A percentile compares a stretch with the other conserved stretches of the same genome.
Evolutionary conservation across 2,329 filamentous ascomycete genomes (phyloP).

Genomic region (Colletotrichum acutatum): DNA sequence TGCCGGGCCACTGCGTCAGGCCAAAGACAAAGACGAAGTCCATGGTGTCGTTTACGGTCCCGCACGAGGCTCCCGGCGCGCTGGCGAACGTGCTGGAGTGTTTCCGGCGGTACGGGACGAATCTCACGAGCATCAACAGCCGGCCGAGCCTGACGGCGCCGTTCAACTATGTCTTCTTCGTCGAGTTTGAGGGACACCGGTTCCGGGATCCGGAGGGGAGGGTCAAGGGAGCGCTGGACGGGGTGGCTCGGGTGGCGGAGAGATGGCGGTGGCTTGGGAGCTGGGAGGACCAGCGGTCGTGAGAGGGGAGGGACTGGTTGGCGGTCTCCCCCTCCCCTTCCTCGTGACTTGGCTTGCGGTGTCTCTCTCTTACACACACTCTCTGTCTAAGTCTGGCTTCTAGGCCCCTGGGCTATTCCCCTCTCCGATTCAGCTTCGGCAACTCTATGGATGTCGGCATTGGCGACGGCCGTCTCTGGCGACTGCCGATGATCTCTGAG

Average conservation of each 20-base stretch:
- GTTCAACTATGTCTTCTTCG: slow-evolving; percentile 96
- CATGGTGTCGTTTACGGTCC: slow-evolving; percentile 84
- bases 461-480: background rate
- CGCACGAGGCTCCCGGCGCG: slow-evolving; percentile 82
- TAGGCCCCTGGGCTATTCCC: background rate
- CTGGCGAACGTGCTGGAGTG: slow-evolving; percentile 83
- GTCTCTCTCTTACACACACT: background rate
- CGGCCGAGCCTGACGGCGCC: slow-evolving; percentile 78
- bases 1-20: slow-evolving; percentile 27
- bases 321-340: background rate
- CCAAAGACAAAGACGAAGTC: slow-evolving; percentile 66
- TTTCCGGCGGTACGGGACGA: slow-evolving; percentile 78
- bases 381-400: background rate
- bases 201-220: slow-evolving; percentile 62
- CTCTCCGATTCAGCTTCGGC: background rate
- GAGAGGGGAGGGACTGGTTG: background rate
- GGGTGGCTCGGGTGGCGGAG: slow-evolving; percentile 67
- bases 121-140: slow-evolving; percentile 91
- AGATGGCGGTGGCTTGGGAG: slow-evolving; percentile 77
- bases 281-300: slow-evolving; percentile 65
- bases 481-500: background rate
- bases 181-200: slow-evolving; percentile 82
- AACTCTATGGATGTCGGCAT: slow-evolving; percentile 1
- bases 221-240: slow-evolving; percentile 70
- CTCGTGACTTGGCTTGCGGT: background rate